Evolutionary conservation across 192 early-diverging fungal species (phyloP), one percentile per base, ranked within the genome.

Genomic region (Entomortierella chlamydospora): DNA sequence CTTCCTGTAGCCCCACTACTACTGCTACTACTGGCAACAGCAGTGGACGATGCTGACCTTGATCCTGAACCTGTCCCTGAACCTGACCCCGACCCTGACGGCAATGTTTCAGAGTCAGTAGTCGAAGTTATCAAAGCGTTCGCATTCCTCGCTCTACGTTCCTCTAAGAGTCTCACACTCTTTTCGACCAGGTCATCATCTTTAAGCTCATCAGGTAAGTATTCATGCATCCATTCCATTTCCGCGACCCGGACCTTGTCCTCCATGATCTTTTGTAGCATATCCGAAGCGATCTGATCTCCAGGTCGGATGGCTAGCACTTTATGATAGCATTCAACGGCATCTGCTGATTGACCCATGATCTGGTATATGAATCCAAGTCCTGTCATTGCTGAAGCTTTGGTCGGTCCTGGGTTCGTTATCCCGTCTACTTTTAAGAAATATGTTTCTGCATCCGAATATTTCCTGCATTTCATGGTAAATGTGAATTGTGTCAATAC

Each of bases 321-420:
- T 60, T 83, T 68, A 47, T 92, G 90, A 74, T 91, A 92, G 17
- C 81, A 72, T 28, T 66, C 73, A 17, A 91, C 82, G 4, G 92
- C 92, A 20, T 86, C 83, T 1, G 70, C 78, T 34, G 74, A 61
- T 26, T 86, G 47, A 26, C 85, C 81, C 65, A 83, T 76, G 28
- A 86, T 72, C 41, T 93, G 91, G 30, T 84, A 83, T 1, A 93
- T 87, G 42, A 86, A 85, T 8, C 84, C 92, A 1, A 92, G 60
- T 0, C 85, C 69, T 0, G 85, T 73, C 22, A 85, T 61, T 2
- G 87, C 87, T 45, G 82, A 80, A 2, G 86, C 61, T 59, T 83
- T 76, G 18, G 84, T 61, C 0, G 66, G 25, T 11, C 65, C 64
- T 9, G 53, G 28, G 5, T 47, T 66, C 4, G 74, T 43, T 18